Base-by-base conservation (phyloP, 176 grass and related monocot species). In the Metroxylon sagu region DNA sequence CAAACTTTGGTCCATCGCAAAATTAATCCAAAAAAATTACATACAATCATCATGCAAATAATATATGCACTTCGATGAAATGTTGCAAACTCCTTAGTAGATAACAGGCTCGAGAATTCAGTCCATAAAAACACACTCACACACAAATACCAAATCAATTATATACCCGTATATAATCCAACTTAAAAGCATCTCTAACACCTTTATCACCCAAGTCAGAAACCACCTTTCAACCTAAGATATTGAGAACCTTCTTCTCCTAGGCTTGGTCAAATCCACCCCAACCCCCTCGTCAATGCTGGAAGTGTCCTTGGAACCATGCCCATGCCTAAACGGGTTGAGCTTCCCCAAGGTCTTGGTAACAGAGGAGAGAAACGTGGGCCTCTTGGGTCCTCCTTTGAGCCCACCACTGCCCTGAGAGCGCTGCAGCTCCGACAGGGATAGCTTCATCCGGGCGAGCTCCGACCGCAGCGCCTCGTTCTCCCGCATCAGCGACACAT, bases 221-320 rank as follows among this genome's bases (percentile, higher is more conserved):
- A 23, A 23, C 21, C 21, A 23, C 21, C 21, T 23, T 23, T 23
- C 21, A 12, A 39, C 35, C 7, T 74, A 65, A 57, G 80, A 74
- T 10, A 89, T 81, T 19, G 85, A 95, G 78, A 73, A 89, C 76
- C 90, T 82, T 59, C 90, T 89, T 64, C 71, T 79, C 71, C 70
- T 86, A 14, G 90, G 80, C 82, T 81, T 95, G 7, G 27, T 39
- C 48, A 29, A 53, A 0, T 58, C 55, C 39, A 29, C 17, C 15
- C 60, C 56, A 21, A n/a, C 49, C 4, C 0, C 62, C 7, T 70
- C 68, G 4, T 12, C 49, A 18, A 89, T 56, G 66, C 71, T 77
- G 2, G 35, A 76, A 48, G 85, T 89, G 51, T 95, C 85, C 59
- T 87, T 87, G 14, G 79, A 68, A 10, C 71, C 73, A n/a, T 70